These are phyloP conservation scores for Pyracantha coccinea DNA, from an alignment of 331 rosid genomes.

Conservation along the genomic window DNA sequence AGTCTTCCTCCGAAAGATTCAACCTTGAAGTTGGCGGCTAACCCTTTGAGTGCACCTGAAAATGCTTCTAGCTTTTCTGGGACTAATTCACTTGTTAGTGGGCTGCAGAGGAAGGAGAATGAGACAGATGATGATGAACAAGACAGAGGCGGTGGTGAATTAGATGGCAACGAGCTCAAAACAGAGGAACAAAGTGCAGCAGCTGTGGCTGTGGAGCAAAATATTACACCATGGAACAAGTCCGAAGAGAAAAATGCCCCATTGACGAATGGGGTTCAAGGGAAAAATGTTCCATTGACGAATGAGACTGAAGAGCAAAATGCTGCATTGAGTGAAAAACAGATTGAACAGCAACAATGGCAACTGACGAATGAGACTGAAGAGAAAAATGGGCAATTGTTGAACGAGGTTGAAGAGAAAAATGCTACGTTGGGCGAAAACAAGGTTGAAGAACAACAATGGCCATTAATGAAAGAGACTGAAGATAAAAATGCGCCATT, in stretches of 20 bases:
- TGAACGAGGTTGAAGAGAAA: too few relatives aligned
- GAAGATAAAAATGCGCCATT: not conserved
- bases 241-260: not conserved
- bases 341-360: not conserved
- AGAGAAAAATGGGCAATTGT: too few relatives aligned
- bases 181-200: slow-evolving; percentile 9
- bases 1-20: slow-evolving; percentile 10
- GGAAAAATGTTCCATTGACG: not conserved
- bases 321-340: not conserved
- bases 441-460: too few relatives aligned
- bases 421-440: too few relatives aligned
- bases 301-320: not conserved
- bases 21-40: slow-evolving; percentile 17
- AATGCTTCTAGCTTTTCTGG: slow-evolving; percentile 27
- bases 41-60: slow-evolving; percentile 28
- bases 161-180: slow-evolving; percentile 21
- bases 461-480: not conserved
- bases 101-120: slow-evolving; percentile 9
- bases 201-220: slow-evolving; percentile 6
- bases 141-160: slow-evolving; percentile 12
- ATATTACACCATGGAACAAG: not conserved
- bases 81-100: slow-evolving; percentile 9
- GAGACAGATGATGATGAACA: slow-evolving; percentile 20
- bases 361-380: too few relatives aligned
- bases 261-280: slow-evolving; percentile 6